These are phyloP conservation scores for Myriosclerotinia scirpicola DNA, from an alignment of 2,329 filamentous ascomycete species.

Conservation along the genomic window DNA sequence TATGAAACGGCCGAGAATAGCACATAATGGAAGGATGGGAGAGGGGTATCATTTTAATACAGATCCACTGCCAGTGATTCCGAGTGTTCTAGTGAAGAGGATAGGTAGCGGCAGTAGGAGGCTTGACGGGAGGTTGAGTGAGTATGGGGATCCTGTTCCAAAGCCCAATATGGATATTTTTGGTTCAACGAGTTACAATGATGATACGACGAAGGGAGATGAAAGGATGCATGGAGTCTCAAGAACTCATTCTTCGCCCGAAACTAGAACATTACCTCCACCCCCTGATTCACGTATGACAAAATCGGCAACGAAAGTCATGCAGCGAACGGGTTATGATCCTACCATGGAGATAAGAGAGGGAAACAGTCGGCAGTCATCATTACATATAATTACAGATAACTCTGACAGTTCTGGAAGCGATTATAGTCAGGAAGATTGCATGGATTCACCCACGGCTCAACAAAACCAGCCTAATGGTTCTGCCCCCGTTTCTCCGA, in stretches of 20 bases:
- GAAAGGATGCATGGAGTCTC: not conserved
- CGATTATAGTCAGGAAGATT: constrained; percentile 14
- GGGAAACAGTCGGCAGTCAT: constrained; percentile 1
- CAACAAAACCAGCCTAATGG: not conserved
- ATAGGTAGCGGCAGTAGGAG: constrained; percentile 12
- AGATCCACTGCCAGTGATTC: constrained; percentile 4
- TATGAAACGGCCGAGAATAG: not conserved
- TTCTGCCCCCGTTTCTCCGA: constrained; percentile 5
- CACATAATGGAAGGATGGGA: not conserved
- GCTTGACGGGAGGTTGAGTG: constrained; percentile 16
- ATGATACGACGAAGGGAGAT: not conserved
- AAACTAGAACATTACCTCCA: constrained; percentile 6
- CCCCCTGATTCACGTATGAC: constrained; percentile 23
- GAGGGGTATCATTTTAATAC: not conserved
- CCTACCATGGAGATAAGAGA: constrained; percentile 19
- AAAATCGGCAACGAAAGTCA: constrained; percentile 30
- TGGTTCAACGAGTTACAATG: not conserved
- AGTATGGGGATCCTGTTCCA: constrained; percentile 19
- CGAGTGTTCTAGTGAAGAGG: not conserved
- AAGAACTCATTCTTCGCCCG: constrained; percentile 15
- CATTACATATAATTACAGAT: constrained; percentile 12
- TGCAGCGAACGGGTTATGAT: constrained; percentile 32
- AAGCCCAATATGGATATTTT: constrained; percentile 4
- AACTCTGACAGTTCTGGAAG: constrained; percentile 23
- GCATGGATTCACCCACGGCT: not conserved